Evolutionary conservation across 371 early-diverging fungal genomes (phyloP).

Genomic region (Syncephalis plumigaleata): DNA sequence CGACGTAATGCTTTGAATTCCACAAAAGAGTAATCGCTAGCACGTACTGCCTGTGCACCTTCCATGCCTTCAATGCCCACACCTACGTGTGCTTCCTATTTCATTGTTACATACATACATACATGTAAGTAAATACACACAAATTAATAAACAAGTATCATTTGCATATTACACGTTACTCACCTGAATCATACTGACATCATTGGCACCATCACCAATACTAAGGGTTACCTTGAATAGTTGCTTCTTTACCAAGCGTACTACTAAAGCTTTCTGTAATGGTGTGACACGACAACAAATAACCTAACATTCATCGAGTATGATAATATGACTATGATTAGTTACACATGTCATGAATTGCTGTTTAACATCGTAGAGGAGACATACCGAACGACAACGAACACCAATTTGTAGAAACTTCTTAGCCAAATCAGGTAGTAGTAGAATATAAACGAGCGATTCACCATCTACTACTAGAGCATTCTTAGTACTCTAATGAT

Average conservation of each 20-base stretch:
- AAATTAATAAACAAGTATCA: too few species aligned
- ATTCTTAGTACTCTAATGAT: neutral
- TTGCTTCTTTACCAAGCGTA: slow-evolving; percentile 51
- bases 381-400: slow-evolving; percentile 2
- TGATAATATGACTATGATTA: too few species aligned
- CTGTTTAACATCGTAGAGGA: too few species aligned
- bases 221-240: slow-evolving; percentile 57
- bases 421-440: slow-evolving; percentile 8
- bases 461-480: slow-evolving; percentile 2
- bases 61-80: slow-evolving; percentile 77
- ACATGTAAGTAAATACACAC: too few species aligned
- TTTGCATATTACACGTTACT: too few species aligned
- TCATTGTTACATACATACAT: too few species aligned
- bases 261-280: slow-evolving; percentile 82
- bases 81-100: slow-evolving; percentile 53
- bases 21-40: slow-evolving; percentile 72
- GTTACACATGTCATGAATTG: too few species aligned
- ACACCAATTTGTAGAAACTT: slow-evolving; percentile 35
- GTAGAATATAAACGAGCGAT: slow-evolving; percentile 17
- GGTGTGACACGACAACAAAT: slow-evolving; percentile 92
- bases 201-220: slow-evolving; percentile 97
- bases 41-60: slow-evolving; percentile 59
- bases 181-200: slow-evolving; percentile 93
- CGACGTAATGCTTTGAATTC: slow-evolving; percentile 61
- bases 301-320: too few species aligned